Evolutionary conservation across 257 asterid genomes (phyloP), one percentile per base, ranked within the genome.

Genomic region (Nicotiana tomentosiformis): DNA sequence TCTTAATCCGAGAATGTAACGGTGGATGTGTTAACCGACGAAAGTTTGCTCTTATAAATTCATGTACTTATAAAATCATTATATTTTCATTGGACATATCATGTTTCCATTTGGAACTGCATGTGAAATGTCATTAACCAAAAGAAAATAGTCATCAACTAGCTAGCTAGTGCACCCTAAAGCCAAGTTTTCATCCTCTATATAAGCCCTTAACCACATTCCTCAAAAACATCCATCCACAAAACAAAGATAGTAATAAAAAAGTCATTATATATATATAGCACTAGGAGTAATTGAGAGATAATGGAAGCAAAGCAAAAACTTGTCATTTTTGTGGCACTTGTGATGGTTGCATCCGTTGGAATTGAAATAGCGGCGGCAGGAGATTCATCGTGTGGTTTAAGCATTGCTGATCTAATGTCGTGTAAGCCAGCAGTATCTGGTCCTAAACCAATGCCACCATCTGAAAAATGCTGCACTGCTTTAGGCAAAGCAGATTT

Each of bases 351-450:
- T 16, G 77, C 80, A 43, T 43, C 80, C 65, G 76, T 39, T 4
- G 60, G 77, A 62, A 18, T n/a, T 11, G 83, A 65, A 8, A 55
- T 53, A 78, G 58, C 33, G 8, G n/a, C 10, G 9, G 82, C 68
- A 18, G 53, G 65, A 9, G 56, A 12, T 17, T 4, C 46, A 8
- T 15, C 26, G 0, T 85, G 88, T 49, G 85, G 88, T 11, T 66
- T 85, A 64, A 77, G 67, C 66, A 16, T 78, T 5, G 60, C 23
- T 43, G 83, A 85, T 18, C 37, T 85, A 60, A 49, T 85, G 83
- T 10, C 85, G 0, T 85, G 88, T 33, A 82, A 85, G 46, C 18
- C 83, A 29, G 85, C 88, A 17, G 35, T 82, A 55, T 70, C 53
- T 17, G 64, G 65, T 2, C 68, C 84, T 18, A 14, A 49, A 30